Evolutionary conservation across 495 filamentous ascomycete species (phyloP), one percentile per base, ranked within the genome.

Genomic region (Glarea lozoyensis): DNA sequence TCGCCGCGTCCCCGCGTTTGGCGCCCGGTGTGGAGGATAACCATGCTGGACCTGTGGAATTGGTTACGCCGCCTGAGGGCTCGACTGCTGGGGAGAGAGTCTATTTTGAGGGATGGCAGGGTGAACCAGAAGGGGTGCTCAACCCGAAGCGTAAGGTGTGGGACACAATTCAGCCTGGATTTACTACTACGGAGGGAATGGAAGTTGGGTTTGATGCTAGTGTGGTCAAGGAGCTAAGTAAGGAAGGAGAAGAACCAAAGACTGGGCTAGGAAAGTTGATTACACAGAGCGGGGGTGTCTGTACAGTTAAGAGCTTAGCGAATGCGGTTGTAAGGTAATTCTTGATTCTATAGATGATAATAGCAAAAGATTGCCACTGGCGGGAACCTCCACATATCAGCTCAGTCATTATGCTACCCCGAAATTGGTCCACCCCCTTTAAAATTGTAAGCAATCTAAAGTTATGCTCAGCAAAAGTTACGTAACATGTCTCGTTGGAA

Each of bases 61-160:
- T 98, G 24, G 89, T 96, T 22, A 81, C 66, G 41, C 92, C 92
- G 1, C 92, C 93, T 2, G 69, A 66, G n/a, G 87, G 76, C 36
- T 75, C 85, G 16, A 67, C 73, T 46, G 83, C 88, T 23, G 92
- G 92, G 46, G 86, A 94, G 58, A 73, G 87, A 37, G 82, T 97
- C 16, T 84, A 63, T 69, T 97, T 98, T 60, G 87, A 98, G 54
- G 92, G 93, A 37, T 98, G 87, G 82, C 70, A 78, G 52, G 88
- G 86, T 25, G 82, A 94, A 73, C 92, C 93, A 9, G 88, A 97
- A 70, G 80, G 80, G 48, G 72, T 86, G 40, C 74, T 98, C 51
- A 97, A 97, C 70, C 92, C 93, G 31, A 98, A 97, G 82, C 96
- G 96, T 78, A 96, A 95, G 78, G 64, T 96, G 42, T 97, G 88